Conservation (phyloP, 768 basidiomycete species). For the Plicaturopsis crispa region DNA sequence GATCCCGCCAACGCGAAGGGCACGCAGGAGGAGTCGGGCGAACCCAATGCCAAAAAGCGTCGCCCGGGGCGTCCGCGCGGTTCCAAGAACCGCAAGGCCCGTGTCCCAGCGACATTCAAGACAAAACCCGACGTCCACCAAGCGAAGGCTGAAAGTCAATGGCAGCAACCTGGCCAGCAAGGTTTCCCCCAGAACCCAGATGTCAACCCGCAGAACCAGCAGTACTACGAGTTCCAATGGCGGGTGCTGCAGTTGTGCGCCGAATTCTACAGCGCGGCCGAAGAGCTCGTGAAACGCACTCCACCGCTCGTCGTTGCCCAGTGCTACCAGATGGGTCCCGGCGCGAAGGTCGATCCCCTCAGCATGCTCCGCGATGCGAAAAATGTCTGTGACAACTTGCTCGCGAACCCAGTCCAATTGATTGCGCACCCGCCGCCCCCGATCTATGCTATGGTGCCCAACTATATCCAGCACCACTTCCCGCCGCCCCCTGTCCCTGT, state of each 20-base stretch:
- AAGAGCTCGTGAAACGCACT: slow-evolving; percentile 69
- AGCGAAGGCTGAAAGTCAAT: too few species aligned
- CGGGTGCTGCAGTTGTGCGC: slow-evolving; percentile 74
- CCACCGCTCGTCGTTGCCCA: slow-evolving; percentile 71
- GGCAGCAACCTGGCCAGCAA: too few species aligned
- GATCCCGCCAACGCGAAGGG: slow-evolving; percentile 8
- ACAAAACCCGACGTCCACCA: not conserved
- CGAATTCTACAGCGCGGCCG: slow-evolving; percentile 81
- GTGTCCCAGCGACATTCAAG: slow-evolving; percentile 22
- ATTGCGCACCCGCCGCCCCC: slow-evolving; percentile 61
- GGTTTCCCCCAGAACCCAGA: slow-evolving; percentile 25
- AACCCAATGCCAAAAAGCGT: slow-evolving; percentile 40
- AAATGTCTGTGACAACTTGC: slow-evolving; percentile 66
- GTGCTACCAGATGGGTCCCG: slow-evolving; percentile 69
- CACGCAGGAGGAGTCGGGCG: slow-evolving; percentile 16
- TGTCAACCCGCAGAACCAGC: slow-evolving; percentile 59
- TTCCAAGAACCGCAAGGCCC: slow-evolving; percentile 62
- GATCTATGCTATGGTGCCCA: slow-evolving; percentile 40
- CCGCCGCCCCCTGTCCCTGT: slow-evolving; percentile 17
- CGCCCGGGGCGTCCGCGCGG: slow-evolving; percentile 75
- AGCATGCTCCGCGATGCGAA: slow-evolving; percentile 72
- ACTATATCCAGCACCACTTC: slow-evolving; percentile 28
- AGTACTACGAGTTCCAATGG: slow-evolving; percentile 86
- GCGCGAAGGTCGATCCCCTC: slow-evolving; percentile 64
- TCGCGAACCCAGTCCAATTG: slow-evolving; percentile 67